These are phyloP conservation scores for Exserohilum turcica DNA, from an alignment of 2,329 filamentous ascomycete genomes.

Conservation along the genomic window DNA sequence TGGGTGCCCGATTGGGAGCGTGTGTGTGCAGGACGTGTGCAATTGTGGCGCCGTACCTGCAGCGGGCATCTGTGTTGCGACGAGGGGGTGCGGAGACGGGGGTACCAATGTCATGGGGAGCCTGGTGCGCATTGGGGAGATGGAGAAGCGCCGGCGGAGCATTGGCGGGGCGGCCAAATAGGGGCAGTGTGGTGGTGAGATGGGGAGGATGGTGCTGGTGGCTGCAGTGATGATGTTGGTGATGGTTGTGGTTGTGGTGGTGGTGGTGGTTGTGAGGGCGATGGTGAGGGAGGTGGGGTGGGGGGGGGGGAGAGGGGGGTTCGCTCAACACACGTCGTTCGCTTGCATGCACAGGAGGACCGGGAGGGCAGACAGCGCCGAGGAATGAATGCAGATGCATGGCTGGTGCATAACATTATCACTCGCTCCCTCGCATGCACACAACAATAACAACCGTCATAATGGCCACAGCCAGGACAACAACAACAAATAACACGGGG, in stretches of 20 bases:
- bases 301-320: no score
- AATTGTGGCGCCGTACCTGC: constrained; percentile 15
- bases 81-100: constrained; percentile 22
- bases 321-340: no score
- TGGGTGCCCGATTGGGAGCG: constrained; percentile 22
- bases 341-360: no score
- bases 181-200: no score
- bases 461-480: no score
- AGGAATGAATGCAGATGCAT: not conserved
- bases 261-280: no score
- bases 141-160: constrained; percentile 18
- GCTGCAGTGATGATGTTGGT: not conserved
- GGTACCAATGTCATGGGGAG: constrained; percentile 20
- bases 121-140: constrained; percentile 19
- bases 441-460: not conserved
- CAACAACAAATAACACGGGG: no score
- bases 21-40: constrained; percentile 26
- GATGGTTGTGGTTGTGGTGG: no score
- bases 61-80: constrained; percentile 28
- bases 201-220: not conserved
- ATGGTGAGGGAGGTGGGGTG: no score
- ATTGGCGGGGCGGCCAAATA: not conserved
- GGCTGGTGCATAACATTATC: not conserved
- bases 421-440: not conserved
- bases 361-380: not conserved